Evolutionary conservation across 805 yeast species (phyloP).

Genomic region (Pichia phayaonensis): DNA sequence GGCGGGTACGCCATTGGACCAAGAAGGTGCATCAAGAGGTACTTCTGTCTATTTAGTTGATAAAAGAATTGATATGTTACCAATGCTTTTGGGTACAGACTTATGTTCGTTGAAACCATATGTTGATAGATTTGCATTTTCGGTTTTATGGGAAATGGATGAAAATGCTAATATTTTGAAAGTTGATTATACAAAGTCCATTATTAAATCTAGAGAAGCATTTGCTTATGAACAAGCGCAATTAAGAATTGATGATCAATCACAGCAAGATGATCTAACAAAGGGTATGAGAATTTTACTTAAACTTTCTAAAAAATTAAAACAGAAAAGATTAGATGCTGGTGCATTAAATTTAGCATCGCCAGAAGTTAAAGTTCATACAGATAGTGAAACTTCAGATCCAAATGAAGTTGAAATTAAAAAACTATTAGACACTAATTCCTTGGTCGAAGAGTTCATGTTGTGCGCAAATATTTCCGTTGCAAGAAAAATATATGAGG

Average conservation of each 20-base stretch:
- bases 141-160: conserved; percentile 93
- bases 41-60: conserved; percentile 96
- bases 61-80: conserved; percentile 97
- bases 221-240: conserved; percentile 94
- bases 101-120: conserved; percentile 91
- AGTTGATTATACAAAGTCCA: conserved; percentile 75
- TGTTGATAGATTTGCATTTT: conserved; percentile 93
- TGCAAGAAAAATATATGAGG: conserved; percentile 84
- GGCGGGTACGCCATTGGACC: conserved; percentile 84
- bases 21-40: conserved; percentile 95
- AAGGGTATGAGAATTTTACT: conserved; percentile 80
- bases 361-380: conserved; percentile 95
- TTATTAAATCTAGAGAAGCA: conserved; percentile 87
- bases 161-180: conserved; percentile 76
- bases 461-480: conserved; percentile 93
- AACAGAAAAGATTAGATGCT: conserved; percentile 78
- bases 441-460: conserved; percentile 98
- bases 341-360: conserved; percentile 97
- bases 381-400: conserved; percentile 95
- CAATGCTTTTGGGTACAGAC: conserved; percentile 90
- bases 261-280: conserved; percentile 77
- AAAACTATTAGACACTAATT: conserved; percentile 80
- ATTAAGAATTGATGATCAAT: conserved; percentile 71
- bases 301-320: conserved; percentile 71
- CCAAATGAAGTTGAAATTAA: conserved; percentile 94